Base-by-base conservation (phyloP, 139 green algal genomes). In the Raphidocelis subcapitata region DNA sequence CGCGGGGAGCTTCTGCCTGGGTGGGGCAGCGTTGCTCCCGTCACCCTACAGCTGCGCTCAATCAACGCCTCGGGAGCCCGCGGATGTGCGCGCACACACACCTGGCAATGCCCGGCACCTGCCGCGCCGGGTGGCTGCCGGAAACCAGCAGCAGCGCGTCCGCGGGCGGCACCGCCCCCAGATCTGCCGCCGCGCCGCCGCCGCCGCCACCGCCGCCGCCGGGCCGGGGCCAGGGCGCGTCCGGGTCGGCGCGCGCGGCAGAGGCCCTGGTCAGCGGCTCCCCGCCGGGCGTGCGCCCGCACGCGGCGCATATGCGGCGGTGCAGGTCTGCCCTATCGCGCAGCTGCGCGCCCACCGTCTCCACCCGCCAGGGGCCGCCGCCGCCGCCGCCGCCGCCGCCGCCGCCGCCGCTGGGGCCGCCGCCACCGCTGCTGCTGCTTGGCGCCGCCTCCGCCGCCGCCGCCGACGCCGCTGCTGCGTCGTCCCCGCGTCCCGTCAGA, bases 81-180 rank as follows among this genome's bases (percentile, higher is more conserved):
- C n/a, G n/a, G n/a, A n/a, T n/a, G n/a, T n/a, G n/a, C n/a, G n/a
- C n/a, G n/a, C n/a, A n/a, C 55, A 28, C 26, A 28, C 26, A 62
- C 55, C 55, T 62, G 55, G 10, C 26, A 15, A 16, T 16, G 28
- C 62, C 3, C 24, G 70, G 70, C 61, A 77, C 18, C n/a, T 68
- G 60, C 1, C 89, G 76, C 10, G 85, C 77, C 8, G 90, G 88
- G 74, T 94, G 87, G 46, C 85, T 87, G 33, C 90, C 90, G 4
- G 88, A 93, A 51, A 94, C 75, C 20, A 86, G 72, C 60, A 94
- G 77, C 55, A 94, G 68, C 20, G 82, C 90, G 59, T 88, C 77
- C 0, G 85, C 82, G 4, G 70, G 49, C 5, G 67, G 59, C 1
- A 26, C 57, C 32, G 69, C 60, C 24, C 26, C 54, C 12, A 5